Conservation (phyloP, 768 basidiomycete genomes). For the Podaxis pistillaris region DNA sequence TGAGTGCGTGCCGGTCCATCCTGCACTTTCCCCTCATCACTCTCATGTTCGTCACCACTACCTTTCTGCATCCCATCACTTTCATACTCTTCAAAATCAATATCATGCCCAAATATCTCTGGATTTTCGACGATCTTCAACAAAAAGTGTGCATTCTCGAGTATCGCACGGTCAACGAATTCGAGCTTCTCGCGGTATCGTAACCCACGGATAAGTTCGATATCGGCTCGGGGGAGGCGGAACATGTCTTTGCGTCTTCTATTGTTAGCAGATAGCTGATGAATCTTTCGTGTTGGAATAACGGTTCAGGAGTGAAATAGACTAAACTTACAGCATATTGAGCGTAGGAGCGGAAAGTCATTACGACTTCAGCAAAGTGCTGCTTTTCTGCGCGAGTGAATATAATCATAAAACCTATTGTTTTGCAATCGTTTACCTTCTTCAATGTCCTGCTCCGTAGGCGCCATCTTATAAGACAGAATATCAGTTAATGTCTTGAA, state of each 20-base stretch:
- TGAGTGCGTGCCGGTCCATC: background rate
- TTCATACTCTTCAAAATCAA: conserved; percentile 29
- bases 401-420: background rate
- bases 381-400: conserved; percentile 47
- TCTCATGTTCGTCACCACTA: background rate
- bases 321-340: conserved; percentile 59
- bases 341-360: conserved; percentile 74
- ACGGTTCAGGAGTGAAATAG: background rate
- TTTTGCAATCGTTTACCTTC: conserved; percentile 28
- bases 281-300: conserved; percentile 14
- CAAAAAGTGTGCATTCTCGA: conserved; percentile 78
- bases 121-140: conserved; percentile 72
- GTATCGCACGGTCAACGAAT: conserved; percentile 77
- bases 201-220: conserved; percentile 59
- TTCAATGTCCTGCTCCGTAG: conserved; percentile 28
- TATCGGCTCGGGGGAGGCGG: conserved; percentile 66
- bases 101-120: conserved; percentile 71
- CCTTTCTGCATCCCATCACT: conserved; percentile 14
- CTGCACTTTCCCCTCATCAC: background rate
- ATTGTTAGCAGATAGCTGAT: conserved; percentile 51
- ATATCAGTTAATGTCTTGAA: background rate
- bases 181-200: conserved; percentile 81
- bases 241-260: conserved; percentile 76
- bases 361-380: conserved; percentile 75
- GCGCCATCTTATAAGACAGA: conserved; percentile 20